Base-by-base conservation (phyloP, 768 basidiomycete genomes). In the Gautieria morchelliformis region DNA sequence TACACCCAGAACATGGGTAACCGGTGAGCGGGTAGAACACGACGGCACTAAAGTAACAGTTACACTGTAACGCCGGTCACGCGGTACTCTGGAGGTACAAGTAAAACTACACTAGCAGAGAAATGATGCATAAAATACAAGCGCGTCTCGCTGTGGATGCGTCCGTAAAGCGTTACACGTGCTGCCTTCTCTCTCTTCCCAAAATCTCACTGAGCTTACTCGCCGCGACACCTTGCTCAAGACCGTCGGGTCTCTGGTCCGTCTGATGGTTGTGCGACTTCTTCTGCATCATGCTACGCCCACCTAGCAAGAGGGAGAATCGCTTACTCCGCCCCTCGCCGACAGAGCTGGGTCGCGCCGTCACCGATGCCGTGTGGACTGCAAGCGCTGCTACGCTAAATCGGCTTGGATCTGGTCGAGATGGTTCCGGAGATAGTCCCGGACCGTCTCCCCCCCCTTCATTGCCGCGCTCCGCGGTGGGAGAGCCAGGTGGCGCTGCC, bases 311-410 rank as follows among this genome's bases (percentile, higher is more conserved):
- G 3, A 86, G 71, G 19, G 84, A 84, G 60, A 84, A 85, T 59
- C 85, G 73, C 63, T 73, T 77, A 62, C 72, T 67, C 47, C 69
- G 65, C 60, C 69, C 74, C 58, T 67, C 72, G 14, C 68, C 69
- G 24, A 62, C 64, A 22, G 63, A 58, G 50, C 59, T 70, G 40
- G 80, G 78, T 19, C 80, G 76, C 20, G 84, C 79, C 30, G 82
- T 85, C 14, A 90, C 87, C 17, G 78, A 81, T 32, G 82, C 81
- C 32, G 82, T 82, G 61, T 89, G 87, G 67, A 90, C 61, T 39
- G 84, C 87, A 39, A 91, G 74, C n/a, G 85, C 85, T 47, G 88
- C 86, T 51, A 86, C 59, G 50, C 89, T 89, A 63, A 89, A 89
- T 40, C 86, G 78, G 65, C 87, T 86, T 63, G 73, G 74, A 33